A percentile compares a stretch with the other conserved stretches of the same genome.
Evolutionary conservation across 345 rosid species (phyloP).

Genomic region (Salix koriyanagi): DNA sequence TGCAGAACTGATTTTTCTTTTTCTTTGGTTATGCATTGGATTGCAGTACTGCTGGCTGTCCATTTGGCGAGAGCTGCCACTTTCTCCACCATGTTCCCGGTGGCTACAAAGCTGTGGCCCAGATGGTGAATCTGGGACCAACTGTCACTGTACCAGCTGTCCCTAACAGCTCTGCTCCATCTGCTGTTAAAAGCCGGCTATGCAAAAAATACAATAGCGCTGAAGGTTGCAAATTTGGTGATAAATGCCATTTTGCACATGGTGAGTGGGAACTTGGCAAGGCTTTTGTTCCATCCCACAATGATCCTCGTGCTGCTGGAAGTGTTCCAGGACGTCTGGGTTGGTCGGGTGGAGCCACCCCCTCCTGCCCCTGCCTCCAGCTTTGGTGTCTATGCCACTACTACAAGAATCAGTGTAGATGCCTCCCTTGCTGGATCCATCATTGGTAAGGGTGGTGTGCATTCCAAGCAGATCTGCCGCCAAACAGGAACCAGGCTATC

Average conservation of each 20-base stretch:
- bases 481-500: conserved; percentile 72
- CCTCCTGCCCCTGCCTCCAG: conserved; percentile 46
- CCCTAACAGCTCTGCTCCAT: conserved; percentile 37
- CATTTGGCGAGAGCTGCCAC: conserved; percentile 90
- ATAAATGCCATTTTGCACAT: conserved; percentile 70
- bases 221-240: conserved; percentile 76
- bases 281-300: conserved; percentile 40
- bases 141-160: conserved; percentile 32
- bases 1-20: background rate
- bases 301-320: conserved; percentile 47
- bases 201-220: conserved; percentile 56
- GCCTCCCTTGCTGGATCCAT: conserved; percentile 84
- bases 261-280: conserved; percentile 74
- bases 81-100: conserved; percentile 80
- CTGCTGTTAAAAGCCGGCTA: conserved; percentile 45
- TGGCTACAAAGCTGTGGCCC: conserved; percentile 73
- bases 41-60: conserved; percentile 84
- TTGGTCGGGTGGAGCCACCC: conserved; percentile 37
- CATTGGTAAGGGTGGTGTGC: conserved; percentile 78
- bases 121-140: conserved; percentile 63
- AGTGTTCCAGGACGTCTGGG: conserved; percentile 41
- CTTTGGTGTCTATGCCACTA: conserved; percentile 75
- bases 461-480: conserved; percentile 73
- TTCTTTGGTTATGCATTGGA: conserved; percentile 10
- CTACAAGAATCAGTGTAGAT: conserved; percentile 81